These are phyloP conservation scores for Annulohypoxylon maeteangense DNA, from an alignment of 495 filamentous ascomycete genomes.

Conservation along the genomic window DNA sequence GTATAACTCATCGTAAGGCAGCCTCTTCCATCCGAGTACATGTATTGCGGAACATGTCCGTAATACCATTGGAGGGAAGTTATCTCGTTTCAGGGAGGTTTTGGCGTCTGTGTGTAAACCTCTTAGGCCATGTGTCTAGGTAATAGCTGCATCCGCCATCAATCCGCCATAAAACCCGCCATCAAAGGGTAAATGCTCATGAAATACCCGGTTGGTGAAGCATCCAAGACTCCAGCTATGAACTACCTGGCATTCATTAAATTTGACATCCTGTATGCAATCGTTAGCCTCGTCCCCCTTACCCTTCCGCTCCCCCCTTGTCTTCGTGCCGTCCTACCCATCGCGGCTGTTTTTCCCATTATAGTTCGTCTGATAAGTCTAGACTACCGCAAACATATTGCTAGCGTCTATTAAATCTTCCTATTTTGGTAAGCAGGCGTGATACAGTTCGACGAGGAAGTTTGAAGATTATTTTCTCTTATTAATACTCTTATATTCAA, in stretches of 20 bases:
- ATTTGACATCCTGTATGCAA: constrained; percentile 9
- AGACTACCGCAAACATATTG: background rate
- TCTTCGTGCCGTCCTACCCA: constrained; percentile 26
- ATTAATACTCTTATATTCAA: background rate
- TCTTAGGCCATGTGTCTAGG: background rate
- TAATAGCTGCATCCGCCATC: constrained; percentile 11
- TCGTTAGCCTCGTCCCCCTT: constrained; percentile 1
- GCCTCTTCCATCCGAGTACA: background rate
- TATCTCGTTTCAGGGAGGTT: constrained; percentile 27
- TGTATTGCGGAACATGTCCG: constrained; percentile 12
- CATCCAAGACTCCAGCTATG: constrained; percentile 12
- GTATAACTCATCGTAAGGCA: background rate
- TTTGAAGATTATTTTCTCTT: background rate
- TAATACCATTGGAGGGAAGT: constrained; percentile 9
- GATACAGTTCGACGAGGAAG: background rate
- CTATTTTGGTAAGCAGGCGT: background rate
- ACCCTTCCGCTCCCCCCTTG: constrained; percentile 4
- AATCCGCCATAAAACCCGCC: too few species aligned
- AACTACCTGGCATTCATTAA: too few species aligned
- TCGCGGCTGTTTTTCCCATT: constrained; percentile 32
- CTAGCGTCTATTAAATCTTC: background rate
- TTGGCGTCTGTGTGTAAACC: constrained; percentile 33
- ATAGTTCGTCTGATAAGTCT: constrained; percentile 27
- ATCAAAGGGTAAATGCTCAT: constrained; percentile 18
- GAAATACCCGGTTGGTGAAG: constrained; percentile 33